A percentile compares a stretch with the other conserved stretches of the same genome.
These are phyloP conservation scores for Arthromyces matolae DNA, from an alignment of 768 basidiomycete species.

Conservation along the genomic window DNA sequence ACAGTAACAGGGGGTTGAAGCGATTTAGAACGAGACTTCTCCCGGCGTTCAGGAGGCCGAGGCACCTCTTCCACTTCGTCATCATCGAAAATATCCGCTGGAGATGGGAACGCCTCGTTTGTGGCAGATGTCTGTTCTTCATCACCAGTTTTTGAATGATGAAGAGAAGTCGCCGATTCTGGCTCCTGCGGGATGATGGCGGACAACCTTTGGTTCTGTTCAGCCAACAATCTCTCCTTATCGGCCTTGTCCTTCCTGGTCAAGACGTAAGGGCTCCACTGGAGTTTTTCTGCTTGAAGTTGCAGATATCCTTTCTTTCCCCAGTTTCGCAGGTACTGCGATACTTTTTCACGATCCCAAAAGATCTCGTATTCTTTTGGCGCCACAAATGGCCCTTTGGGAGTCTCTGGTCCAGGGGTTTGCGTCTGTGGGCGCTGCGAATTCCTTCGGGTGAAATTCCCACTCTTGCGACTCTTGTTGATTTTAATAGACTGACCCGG, in stretches of 20 bases:
- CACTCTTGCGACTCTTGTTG: constrained; percentile 63
- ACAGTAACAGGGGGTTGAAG: not conserved
- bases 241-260: constrained; percentile 17
- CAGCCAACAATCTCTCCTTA: constrained; percentile 13
- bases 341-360: constrained; percentile 68
- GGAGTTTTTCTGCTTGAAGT: constrained; percentile 78
- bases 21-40: constrained; percentile 11
- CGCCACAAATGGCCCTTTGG: constrained; percentile 54
- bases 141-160: not conserved
- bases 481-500: constrained; percentile 80
- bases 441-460: constrained; percentile 55
- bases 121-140: constrained; percentile 2
- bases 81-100: constrained; percentile 20
- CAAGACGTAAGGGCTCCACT: constrained; percentile 88
- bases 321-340: constrained; percentile 63
- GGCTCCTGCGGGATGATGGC: not conserved
- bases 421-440: constrained; percentile 57
- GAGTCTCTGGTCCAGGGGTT: constrained; percentile 34
- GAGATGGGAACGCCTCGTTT: constrained; percentile 11
- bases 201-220: constrained; percentile 11
- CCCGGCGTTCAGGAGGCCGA: constrained; percentile 8
- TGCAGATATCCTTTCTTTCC: constrained; percentile 74
- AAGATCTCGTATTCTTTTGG: constrained; percentile 70
- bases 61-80: constrained; percentile 19
- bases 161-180: constrained; percentile 1